Evolutionary conservation across 2,329 filamentous ascomycete genomes (phyloP).

Genomic region (Tolypocladium inflatum): DNA sequence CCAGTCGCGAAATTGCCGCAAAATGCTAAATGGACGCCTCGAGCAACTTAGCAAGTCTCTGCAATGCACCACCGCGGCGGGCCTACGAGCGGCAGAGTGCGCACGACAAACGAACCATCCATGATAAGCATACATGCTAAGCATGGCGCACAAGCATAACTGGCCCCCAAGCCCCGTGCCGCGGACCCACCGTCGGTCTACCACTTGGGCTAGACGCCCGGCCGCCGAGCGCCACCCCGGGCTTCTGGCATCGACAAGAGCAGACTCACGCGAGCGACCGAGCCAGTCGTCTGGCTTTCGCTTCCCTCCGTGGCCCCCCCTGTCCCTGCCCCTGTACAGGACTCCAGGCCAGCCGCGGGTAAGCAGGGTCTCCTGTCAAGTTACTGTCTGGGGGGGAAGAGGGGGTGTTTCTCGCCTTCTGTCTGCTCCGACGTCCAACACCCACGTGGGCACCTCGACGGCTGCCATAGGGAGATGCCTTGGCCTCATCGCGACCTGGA

Average conservation of each 20-base stretch:
- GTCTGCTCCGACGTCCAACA: neutral
- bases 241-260: neutral
- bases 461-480: neutral
- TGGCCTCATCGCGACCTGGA: neutral
- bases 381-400: neutral
- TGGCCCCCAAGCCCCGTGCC: neutral
- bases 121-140: neutral
- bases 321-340: neutral
- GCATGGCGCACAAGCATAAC: neutral
- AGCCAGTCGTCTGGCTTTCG: neutral
- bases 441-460: neutral
- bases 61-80: neutral
- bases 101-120: neutral
- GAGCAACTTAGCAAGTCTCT: neutral
- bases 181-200: neutral
- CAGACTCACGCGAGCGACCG: neutral
- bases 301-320: neutral
- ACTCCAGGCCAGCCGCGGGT: neutral
- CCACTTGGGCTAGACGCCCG: neutral
- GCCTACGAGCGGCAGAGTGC: neutral
- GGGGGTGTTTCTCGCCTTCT: too few species aligned
- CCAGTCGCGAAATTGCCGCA: neutral
- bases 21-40: neutral
- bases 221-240: neutral
- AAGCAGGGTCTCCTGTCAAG: neutral